Percentiles rank a stretch among this genome's conserved stretches.
These are phyloP conservation scores for Fonsecaea erecta DNA, from an alignment of 2,329 filamentous ascomycete species.

Conservation along the genomic window DNA sequence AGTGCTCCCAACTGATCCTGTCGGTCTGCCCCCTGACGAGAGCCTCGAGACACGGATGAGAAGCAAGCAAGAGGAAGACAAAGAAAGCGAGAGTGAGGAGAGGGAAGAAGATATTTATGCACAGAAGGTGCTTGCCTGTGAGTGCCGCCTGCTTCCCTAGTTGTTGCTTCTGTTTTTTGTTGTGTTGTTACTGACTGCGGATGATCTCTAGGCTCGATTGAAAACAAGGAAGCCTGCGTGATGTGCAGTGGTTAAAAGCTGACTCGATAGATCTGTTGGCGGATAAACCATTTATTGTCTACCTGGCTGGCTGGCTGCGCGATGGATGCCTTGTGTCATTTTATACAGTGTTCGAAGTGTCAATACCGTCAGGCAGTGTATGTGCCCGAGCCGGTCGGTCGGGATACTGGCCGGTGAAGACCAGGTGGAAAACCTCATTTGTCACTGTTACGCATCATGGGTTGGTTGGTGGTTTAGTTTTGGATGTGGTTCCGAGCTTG, in stretches of 20 bases:
- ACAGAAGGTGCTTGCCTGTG: constrained; percentile 85
- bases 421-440: no score
- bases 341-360: no score
- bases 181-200: constrained; percentile 12
- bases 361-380: no score
- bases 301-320: no score
- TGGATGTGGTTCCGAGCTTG: no score
- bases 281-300: no score
- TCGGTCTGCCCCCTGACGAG: constrained; percentile 62
- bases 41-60: constrained; percentile 54
- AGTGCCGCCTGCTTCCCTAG: constrained; percentile 47
- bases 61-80: constrained; percentile 74
- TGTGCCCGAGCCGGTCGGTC: no score
- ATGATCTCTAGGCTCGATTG: constrained; percentile 73
- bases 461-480: no score
- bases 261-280: not conserved
- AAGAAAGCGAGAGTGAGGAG: constrained; percentile 70
- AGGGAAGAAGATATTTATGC: constrained; percentile 94
- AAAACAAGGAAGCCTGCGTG: constrained; percentile 90
- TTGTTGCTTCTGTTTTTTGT: not conserved
- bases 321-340: no score
- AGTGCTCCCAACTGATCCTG: constrained; percentile 73
- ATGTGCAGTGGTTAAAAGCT: constrained; percentile 91
- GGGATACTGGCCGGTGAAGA: no score
- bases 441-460: no score